Evolutionary conservation across 768 basidiomycete genomes (phyloP).

Genomic region (Tremella mesenterica): DNA sequence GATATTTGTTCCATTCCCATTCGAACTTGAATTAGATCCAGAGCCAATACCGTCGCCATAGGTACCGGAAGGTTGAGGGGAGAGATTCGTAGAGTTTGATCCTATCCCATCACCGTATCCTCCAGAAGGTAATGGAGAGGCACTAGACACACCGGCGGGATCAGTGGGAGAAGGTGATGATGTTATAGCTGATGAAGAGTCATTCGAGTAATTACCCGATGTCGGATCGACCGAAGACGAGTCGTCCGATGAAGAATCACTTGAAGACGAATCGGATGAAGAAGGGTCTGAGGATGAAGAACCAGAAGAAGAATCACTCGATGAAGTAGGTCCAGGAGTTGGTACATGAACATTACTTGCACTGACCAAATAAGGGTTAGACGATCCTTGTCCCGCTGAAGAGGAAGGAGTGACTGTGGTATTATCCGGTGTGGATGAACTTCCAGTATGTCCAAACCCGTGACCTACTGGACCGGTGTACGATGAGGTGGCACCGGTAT

Average conservation of each 20-base stretch:
- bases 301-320: background rate
- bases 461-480: background rate
- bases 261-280: background rate
- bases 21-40: background rate
- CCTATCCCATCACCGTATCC: background rate
- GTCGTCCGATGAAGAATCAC: too few relatives aligned
- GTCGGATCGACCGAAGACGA: too few relatives aligned
- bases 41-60: background rate
- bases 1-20: background rate
- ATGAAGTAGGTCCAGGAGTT: background rate
- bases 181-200: too few relatives aligned
- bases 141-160: background rate
- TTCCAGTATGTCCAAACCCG: background rate
- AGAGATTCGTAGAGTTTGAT: background rate
- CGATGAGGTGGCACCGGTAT: background rate
- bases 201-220: too few relatives aligned
- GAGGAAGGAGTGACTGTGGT: background rate
- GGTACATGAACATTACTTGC: conserved; percentile 6
- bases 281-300: background rate
- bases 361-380: conserved; percentile 8
- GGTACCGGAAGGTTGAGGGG: background rate
- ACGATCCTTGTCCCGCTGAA: too few relatives aligned
- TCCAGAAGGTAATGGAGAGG: background rate
- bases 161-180: too few relatives aligned
- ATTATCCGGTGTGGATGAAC: background rate